Conservation (phyloP, 1,139 yeast species). For the Schwanniomyces etchellsii region DNA sequence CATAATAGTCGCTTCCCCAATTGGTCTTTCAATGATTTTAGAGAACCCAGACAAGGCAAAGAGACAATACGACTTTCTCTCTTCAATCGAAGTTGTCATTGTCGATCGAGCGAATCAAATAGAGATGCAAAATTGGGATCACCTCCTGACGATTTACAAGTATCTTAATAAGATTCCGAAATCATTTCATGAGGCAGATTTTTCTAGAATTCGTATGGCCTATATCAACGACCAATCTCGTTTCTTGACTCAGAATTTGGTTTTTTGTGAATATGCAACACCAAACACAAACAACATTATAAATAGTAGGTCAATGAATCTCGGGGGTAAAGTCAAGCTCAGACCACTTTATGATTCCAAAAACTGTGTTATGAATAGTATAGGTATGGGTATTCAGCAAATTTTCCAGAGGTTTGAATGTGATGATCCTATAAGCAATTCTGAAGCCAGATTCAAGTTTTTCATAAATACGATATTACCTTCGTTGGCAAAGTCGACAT, state of each 20-base stretch:
- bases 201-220: conserved; percentile 90
- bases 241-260: conserved; percentile 69
- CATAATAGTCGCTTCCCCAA: conserved; percentile 84
- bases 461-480: conserved; percentile 74
- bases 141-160: conserved; percentile 64
- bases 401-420: conserved; percentile 66
- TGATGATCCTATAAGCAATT: conserved; percentile 56
- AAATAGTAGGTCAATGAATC: conserved; percentile 52
- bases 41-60: conserved; percentile 59
- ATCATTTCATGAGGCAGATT: conserved; percentile 79
- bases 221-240: conserved; percentile 79
- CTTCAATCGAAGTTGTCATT: conserved; percentile 78
- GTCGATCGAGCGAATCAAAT: conserved; percentile 83
- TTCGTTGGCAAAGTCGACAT: conserved; percentile 50
- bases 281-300: conserved; percentile 74
- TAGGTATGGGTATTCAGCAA: conserved; percentile 60
- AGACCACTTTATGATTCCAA: conserved; percentile 31
- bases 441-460: conserved; percentile 74
- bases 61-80: conserved; percentile 65
- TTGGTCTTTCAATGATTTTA: conserved; percentile 79
- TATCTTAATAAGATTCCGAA: conserved; percentile 74
- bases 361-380: conserved; percentile 45
- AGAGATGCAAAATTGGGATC: conserved; percentile 93
- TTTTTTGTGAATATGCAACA: conserved; percentile 67
- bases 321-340: conserved; percentile 62